Base-by-base conservation (phyloP, 306 rosid genomes). In the Citrullus amarus region DNA sequence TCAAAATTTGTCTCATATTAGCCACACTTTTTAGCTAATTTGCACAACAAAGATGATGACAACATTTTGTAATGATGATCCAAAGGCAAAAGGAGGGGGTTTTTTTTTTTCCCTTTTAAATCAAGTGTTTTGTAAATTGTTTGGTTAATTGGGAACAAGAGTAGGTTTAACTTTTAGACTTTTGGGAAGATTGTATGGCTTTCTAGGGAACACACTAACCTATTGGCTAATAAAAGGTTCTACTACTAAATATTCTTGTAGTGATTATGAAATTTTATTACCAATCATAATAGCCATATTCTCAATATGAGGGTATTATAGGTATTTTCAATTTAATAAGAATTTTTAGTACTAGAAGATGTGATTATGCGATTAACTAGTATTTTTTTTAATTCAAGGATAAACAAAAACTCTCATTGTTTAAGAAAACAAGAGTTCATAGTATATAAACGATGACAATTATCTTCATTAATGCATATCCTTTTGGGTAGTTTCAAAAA, bases 111-210 rank as follows among this genome's bases (percentile, higher is more conserved):
- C 17, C 6, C 8, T 53, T 53, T 17, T 39, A 50, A 76, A 18
- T 14, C 12, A 57, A 76, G 67, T 76, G 10, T 22, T 72, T 46
- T 80, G 86, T 80, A 85, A 76, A 56, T 72, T 91, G 93, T 87
- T 87, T 78, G 89, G 84, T 85, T 87, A 81, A 82, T 61, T 72
- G 90, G 92, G 83, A 87, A 83, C 98, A 88, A 34, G 76, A 81
- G 86, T 81, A 83, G 80, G 71, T 85, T 83, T 89, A 82, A 86
- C 79, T 76, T 75, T 56, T 76, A 76, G 90, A 92, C 93, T 87
- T 90, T 88, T 69, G 14, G 39, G 46, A 48, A 70, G 72, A 76
- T 84, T 86, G 86, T 80, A 80, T 80, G 83, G 80, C 84, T 43
- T 75, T 79, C 12, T 46, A 32, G 87, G 89, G 68, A 76, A 76